Conservation (phyloP, 2,329 filamentous ascomycete species). For the Nigrospora oryzae region DNA sequence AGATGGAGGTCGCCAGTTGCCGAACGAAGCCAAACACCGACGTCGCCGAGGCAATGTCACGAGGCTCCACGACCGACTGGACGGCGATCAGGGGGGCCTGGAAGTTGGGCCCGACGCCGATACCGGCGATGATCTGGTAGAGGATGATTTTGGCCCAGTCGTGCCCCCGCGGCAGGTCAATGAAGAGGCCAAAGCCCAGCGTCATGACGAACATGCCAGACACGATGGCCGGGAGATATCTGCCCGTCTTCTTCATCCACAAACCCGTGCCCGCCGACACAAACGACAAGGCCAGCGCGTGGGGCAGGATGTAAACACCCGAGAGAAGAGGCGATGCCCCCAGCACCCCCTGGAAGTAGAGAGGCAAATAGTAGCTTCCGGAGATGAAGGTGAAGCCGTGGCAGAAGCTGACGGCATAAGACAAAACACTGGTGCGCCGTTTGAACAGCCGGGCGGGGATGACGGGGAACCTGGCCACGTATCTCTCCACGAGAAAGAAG, state of each 20-base stretch:
- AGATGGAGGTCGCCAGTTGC: conserved; percentile 59
- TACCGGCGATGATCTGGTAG: conserved; percentile 54
- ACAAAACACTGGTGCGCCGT: conserved; percentile 55
- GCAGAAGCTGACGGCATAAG: conserved; percentile 58
- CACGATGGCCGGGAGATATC: conserved; percentile 54
- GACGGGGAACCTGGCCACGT: conserved; percentile 66
- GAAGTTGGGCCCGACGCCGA: conserved; percentile 62
- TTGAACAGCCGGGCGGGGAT: conserved; percentile 68
- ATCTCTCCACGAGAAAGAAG: conserved; percentile 67
- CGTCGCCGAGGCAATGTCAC: conserved; percentile 61
- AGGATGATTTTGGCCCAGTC: conserved; percentile 49
- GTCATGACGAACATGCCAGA: conserved; percentile 49
- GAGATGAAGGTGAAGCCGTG: conserved; percentile 75
- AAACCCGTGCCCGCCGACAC: conserved; percentile 49
- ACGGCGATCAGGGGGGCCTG: conserved; percentile 61
- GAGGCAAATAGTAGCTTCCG: conserved; percentile 69
- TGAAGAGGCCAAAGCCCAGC: conserved; percentile 56
- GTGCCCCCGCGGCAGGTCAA: conserved; percentile 48
- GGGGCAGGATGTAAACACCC: conserved; percentile 64
- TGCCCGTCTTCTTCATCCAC: conserved; percentile 55
- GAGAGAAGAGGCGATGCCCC: conserved; percentile 54
- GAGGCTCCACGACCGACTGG: conserved; percentile 51
- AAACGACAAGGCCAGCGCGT: conserved; percentile 58
- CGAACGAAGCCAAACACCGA: conserved; percentile 60
- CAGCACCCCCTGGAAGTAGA: conserved; percentile 69